These are phyloP conservation scores for Pythium vanterpoolii DNA, from an alignment of 352 stramenopile genomes.

Conservation along the genomic window DNA sequence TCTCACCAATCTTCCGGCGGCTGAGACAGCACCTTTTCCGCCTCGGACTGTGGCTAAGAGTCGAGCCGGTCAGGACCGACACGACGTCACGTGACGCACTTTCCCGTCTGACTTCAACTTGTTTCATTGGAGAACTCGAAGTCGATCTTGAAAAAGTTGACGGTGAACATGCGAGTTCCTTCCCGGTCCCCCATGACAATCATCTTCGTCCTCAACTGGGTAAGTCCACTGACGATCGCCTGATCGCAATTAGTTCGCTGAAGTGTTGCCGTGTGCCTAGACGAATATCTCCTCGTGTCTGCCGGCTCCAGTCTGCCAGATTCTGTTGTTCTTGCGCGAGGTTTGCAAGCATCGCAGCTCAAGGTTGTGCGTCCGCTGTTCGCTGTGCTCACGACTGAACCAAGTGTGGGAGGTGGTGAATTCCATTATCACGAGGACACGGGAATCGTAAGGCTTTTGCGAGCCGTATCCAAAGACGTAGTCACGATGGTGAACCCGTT, in stretches of 20 bases:
- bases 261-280: too few relatives aligned
- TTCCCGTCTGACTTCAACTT: background rate
- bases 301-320: constrained; percentile 14
- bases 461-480: background rate
- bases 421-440: background rate
- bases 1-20: background rate
- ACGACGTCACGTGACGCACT: background rate
- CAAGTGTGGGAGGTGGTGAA: background rate
- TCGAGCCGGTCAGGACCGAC: background rate
- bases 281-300: constrained; percentile 12
- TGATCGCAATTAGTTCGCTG: too few relatives aligned
- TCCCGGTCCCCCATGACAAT: background rate
- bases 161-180: background rate
- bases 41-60: constrained; percentile 7
- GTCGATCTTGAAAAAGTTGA: constrained; percentile 4
- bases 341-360: background rate
- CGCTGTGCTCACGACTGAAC: background rate
- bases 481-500: constrained; percentile 13
- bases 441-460: background rate
- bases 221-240: too few relatives aligned
- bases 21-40: background rate
- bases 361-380: constrained; percentile 5
- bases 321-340: background rate
- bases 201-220: background rate
- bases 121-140: constrained; percentile 1